Evolutionary conservation across 2,329 filamentous ascomycete genomes (phyloP).

Genomic region (Parastagonospora avenae): DNA sequence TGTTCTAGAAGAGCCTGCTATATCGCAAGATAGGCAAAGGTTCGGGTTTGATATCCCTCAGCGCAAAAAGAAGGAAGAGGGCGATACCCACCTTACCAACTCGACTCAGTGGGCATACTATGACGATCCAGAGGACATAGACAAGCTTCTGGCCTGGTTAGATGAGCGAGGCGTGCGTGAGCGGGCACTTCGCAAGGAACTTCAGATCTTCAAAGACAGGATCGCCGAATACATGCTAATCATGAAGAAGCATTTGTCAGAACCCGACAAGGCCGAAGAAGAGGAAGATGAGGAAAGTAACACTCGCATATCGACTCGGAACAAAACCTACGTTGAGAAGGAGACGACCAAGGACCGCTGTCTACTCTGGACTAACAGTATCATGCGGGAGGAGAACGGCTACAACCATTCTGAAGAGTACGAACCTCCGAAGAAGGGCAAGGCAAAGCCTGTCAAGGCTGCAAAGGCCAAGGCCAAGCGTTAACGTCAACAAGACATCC

Average conservation of each 20-base stretch:
- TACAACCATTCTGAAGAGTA: slow-evolving; percentile 63
- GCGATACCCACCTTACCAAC: slow-evolving; percentile 74
- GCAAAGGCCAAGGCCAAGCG: slow-evolving; percentile 37
- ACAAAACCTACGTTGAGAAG: slow-evolving; percentile 63
- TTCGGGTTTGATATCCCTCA: slow-evolving; percentile 85
- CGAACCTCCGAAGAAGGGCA: slow-evolving; percentile 56
- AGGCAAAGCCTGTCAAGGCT: slow-evolving; percentile 43
- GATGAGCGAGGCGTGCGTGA: slow-evolving; percentile 87
- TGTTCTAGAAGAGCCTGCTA: slow-evolving; percentile 60
- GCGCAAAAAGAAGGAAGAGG: slow-evolving; percentile 85
- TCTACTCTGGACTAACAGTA: slow-evolving; percentile 68
- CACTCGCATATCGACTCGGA: slow-evolving; percentile 66
- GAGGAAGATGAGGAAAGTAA: slow-evolving; percentile 53
- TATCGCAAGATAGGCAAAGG: slow-evolving; percentile 75
- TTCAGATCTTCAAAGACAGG: slow-evolving; percentile 74
- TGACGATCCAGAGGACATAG: slow-evolving; percentile 77
- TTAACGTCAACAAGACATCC: slow-evolving; percentile 3
- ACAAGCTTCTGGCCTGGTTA: slow-evolving; percentile 83
- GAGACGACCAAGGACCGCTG: slow-evolving; percentile 63
- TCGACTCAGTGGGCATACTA: slow-evolving; percentile 91
- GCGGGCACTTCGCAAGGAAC: slow-evolving; percentile 83
- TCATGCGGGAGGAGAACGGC: slow-evolving; percentile 62
- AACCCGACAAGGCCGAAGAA: slow-evolving; percentile 56
- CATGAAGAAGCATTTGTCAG: slow-evolving; percentile 72
- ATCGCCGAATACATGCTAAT: slow-evolving; percentile 82